These are phyloP conservation scores for Bertia moriformis DNA, from an alignment of 2,329 filamentous ascomycete species.

Conservation along the genomic window DNA sequence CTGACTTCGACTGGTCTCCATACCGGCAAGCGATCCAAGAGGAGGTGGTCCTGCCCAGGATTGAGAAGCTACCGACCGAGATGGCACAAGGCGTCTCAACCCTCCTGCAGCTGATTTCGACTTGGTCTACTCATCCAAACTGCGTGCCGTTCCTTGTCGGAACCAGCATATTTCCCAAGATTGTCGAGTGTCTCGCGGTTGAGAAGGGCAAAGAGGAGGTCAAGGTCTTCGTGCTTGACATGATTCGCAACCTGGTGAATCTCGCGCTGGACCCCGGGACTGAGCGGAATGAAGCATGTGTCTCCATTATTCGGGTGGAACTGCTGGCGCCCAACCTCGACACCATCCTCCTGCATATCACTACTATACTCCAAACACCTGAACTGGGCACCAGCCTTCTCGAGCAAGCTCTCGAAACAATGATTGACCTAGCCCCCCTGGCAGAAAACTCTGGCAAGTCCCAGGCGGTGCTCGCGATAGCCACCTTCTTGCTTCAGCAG, in stretches of 20 bases:
- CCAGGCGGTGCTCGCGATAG: constrained; percentile 65
- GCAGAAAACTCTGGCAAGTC: constrained; percentile 56
- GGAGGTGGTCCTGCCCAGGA: constrained; percentile 62
- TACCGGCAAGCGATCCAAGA: constrained; percentile 60
- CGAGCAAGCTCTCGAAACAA: constrained; percentile 62
- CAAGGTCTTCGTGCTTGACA: constrained; percentile 64
- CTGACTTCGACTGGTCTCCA: constrained; percentile 54
- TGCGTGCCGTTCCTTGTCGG: constrained; percentile 53
- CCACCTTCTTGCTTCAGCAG: constrained; percentile 68
- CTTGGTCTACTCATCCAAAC: constrained; percentile 58
- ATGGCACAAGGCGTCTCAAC: constrained; percentile 81
- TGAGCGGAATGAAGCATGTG: constrained; percentile 40
- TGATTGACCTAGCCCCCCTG: constrained; percentile 62
- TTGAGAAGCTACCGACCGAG: constrained; percentile 68
- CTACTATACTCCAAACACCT: constrained; percentile 45
- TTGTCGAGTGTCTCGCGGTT: constrained; percentile 59
- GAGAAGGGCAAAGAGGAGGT: constrained; percentile 74
- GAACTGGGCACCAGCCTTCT: constrained; percentile 57
- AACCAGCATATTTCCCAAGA: constrained; percentile 47
- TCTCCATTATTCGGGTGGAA: constrained; percentile 36
- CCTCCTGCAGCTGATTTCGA: constrained; percentile 64
- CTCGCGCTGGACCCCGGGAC: constrained; percentile 37
- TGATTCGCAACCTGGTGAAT: constrained; percentile 56
- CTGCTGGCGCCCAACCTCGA: constrained; percentile 42
- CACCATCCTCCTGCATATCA: constrained; percentile 52